These are phyloP conservation scores for Geranium brycei DNA, from an alignment of 345 rosid genomes.

Conservation along the genomic window DNA sequence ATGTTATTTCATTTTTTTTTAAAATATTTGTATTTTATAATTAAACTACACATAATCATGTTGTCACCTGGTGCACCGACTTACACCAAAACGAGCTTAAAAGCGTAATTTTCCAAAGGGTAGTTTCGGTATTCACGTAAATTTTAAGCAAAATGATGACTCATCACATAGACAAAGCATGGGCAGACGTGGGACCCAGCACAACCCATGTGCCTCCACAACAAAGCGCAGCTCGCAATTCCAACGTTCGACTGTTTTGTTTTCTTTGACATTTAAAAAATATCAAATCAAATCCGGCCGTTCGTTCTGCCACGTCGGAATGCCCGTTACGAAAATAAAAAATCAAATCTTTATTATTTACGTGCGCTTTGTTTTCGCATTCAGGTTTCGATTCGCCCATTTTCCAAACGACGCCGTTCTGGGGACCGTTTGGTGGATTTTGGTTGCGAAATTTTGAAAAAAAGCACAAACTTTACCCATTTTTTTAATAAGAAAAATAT, in stretches of 20 bases:
- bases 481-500: no score
- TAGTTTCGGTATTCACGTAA: no score
- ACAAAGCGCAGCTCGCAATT: slow-evolving; percentile 13
- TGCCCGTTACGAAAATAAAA: slow-evolving; percentile 16
- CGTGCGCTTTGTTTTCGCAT: slow-evolving; percentile 20
- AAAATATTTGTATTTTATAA: no score
- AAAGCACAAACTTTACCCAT: not conserved
- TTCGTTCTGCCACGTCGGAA: slow-evolving; percentile 24
- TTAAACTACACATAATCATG: no score
- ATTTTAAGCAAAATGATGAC: no score
- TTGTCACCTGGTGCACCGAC: no score
- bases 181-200: slow-evolving; percentile 15
- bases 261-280: not conserved
- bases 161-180: not conserved
- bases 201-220: slow-evolving; percentile 7
- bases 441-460: not conserved
- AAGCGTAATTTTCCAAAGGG: no score
- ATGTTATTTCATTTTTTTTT: no score
- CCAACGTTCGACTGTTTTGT: slow-evolving; percentile 34
- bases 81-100: no score
- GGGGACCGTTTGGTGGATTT: not conserved
- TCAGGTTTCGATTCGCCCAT: not conserved
- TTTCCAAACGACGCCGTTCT: slow-evolving; percentile 8
- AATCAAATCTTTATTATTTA: not conserved
- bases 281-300: not conserved